phyloP scores from a whole-genome alignment of 2,329 filamentous ascomycete species.

The Bipolaris cookei region DNA sequence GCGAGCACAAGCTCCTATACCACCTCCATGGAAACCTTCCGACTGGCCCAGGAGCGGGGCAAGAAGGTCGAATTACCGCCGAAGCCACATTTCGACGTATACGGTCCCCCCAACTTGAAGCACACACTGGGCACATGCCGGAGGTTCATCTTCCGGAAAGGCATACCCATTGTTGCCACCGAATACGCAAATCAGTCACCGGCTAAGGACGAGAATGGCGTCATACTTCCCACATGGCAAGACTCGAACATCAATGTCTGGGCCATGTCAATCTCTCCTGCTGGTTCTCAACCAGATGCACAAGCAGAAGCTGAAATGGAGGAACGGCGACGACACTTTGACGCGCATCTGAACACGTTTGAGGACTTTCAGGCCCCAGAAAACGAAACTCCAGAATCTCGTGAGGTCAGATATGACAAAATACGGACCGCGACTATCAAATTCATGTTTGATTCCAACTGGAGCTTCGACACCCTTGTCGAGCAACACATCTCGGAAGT shows the following conservation, averaged over 20 bases:
- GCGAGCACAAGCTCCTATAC: conserved; percentile 57
- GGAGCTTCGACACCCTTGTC: conserved; percentile 73
- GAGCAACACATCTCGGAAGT: conserved; percentile 71
- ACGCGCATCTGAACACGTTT: conserved; percentile 38
- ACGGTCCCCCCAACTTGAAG: conserved; percentile 80
- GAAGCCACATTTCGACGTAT: conserved; percentile 59
- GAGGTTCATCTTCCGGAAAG: conserved; percentile 84
- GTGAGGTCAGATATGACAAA: conserved; percentile 54
- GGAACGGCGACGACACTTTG: conserved; percentile 31
- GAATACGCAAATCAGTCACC: conserved; percentile 62
- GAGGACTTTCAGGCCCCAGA: conserved; percentile 38
- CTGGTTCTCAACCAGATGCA: conserved; percentile 7
- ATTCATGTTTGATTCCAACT: conserved; percentile 79
- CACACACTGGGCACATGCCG: conserved; percentile 83
- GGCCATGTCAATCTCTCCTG: conserved; percentile 70
- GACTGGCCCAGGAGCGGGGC: conserved; percentile 23
- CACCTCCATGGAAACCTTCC: conserved; percentile 51
- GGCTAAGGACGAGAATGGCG: conserved; percentile 39
- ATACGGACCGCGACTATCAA: conserved; percentile 69
- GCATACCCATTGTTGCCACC: conserved; percentile 72
- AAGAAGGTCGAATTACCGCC: conserved; percentile 25
- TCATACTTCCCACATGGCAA: conserved; percentile 68
- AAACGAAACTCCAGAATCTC: conserved; percentile 42
- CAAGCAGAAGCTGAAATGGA: conserved; percentile 29
- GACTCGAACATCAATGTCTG: conserved; percentile 83